phyloP scores from a whole-genome alignment of 805 yeast genomes.

The Lipomyces mesembrius region DNA sequence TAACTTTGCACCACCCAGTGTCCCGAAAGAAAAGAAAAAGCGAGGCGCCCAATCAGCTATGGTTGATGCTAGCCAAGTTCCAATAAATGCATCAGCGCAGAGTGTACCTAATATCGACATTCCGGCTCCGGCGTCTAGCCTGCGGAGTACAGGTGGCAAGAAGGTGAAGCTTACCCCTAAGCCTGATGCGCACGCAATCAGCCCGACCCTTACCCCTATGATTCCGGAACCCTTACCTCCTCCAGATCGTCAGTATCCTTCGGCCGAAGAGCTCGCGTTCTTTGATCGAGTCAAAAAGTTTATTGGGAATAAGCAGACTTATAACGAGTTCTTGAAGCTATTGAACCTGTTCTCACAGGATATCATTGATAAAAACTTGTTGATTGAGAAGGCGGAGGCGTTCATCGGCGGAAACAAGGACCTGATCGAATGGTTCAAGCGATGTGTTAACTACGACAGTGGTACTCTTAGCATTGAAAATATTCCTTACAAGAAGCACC shows the following conservation, averaged over 20 bases:
- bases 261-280: conserved; percentile 84
- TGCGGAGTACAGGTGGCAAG: conserved; percentile 29
- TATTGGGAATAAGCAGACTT: conserved; percentile 84
- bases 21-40: conserved; percentile 42
- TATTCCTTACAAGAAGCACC: conserved; percentile 84
- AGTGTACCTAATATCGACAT: conserved; percentile 9
- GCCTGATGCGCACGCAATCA: conserved; percentile 40
- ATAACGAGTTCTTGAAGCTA: conserved; percentile 89
- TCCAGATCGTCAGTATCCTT: conserved; percentile 58
- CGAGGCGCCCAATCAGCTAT: conserved; percentile 25
- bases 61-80: background rate
- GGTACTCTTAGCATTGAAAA: conserved; percentile 86
- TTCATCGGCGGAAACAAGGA: conserved; percentile 83
- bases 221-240: conserved; percentile 77
- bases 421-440: conserved; percentile 86
- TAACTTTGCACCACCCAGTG: conserved; percentile 68
- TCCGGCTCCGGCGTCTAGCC: conserved; percentile 18
- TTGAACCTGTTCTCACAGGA: conserved; percentile 88
- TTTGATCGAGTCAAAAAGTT: conserved; percentile 90
- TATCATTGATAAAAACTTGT: conserved; percentile 77
- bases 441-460: conserved; percentile 86
- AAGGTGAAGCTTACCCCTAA: conserved; percentile 33
- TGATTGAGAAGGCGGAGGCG: conserved; percentile 82
- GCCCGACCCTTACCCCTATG: conserved; percentile 80
- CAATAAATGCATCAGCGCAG: background rate